Conservation (phyloP, 2,329 filamentous ascomycete genomes). For the Tympanopsis confertula region DNA sequence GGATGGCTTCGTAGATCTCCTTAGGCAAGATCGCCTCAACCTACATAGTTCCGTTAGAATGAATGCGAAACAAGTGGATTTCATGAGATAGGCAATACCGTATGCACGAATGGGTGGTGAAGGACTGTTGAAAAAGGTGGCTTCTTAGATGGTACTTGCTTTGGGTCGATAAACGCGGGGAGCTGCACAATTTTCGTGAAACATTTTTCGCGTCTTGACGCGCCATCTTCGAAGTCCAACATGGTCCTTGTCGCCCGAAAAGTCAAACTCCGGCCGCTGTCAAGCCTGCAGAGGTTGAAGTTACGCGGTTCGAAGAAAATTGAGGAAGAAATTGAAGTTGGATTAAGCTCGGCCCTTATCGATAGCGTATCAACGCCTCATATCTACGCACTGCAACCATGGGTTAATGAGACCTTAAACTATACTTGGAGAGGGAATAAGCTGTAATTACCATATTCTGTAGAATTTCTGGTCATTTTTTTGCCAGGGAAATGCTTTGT, state of each 20-base stretch:
- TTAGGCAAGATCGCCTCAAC: slow-evolving; percentile 36
- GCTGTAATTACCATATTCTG: no score
- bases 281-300: no score
- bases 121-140: slow-evolving; percentile 42
- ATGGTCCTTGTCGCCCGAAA: slow-evolving; percentile 13
- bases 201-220: slow-evolving; percentile 24
- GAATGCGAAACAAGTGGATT: slow-evolving; percentile 10
- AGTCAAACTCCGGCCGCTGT: no score
- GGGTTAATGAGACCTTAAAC: no score
- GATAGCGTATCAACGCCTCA: no score
- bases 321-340: neutral
- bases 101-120: slow-evolving; percentile 35
- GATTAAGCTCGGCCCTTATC: neutral
- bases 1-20: slow-evolving; percentile 28
- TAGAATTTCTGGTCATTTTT: no score
- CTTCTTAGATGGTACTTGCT: slow-evolving; percentile 40
- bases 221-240: slow-evolving; percentile 18
- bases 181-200: slow-evolving; percentile 36
- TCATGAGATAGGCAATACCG: no score
- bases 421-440: no score
- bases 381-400: no score
- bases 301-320: no score
- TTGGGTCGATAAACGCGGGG: slow-evolving; percentile 35
- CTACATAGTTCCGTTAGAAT: no score
- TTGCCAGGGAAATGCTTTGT: no score